Evolutionary conservation across 805 yeast species (phyloP), one percentile per base, ranked within the genome.

Genomic region (Starmerella tilneyi): DNA sequence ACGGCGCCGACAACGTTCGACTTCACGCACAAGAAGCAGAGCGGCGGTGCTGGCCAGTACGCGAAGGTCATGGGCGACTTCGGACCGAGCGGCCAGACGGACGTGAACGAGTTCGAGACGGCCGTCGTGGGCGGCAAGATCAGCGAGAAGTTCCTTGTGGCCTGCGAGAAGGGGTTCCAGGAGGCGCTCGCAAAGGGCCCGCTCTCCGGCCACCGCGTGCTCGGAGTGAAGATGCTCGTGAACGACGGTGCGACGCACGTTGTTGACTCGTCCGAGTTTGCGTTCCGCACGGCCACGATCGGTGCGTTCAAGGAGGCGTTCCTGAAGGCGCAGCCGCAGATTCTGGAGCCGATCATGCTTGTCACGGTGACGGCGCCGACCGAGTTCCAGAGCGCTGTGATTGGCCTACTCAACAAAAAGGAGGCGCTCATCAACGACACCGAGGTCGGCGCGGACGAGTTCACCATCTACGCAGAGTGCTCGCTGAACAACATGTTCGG

Each of bases 31-130:
- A 92, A 92, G 75, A 89, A 86, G 63, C 99, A 92, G 71, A 76
- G 89, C 61, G 99, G 99, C 66, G 99, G 99, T 76, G 94, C 97
- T 54, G 99, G 99, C 69, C 99, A 92, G 72, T 92, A 79, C 63
- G 98, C 95, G 66, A 80, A 88, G 70, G 96, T 89, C 60, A 81
- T 86, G 65, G 97, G 99, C 63, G 74, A 71, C 46, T 63, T 88
- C 67, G 66, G 71, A 6, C 78, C 86, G 44, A 61, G 75, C 39
- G 82, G 74, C 42, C 41, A 45, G 8, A 54, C 48, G 13, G 58
- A 59, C 41, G 46, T 48, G 30, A 88, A 88, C 65, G 69, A 69
- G 55, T 92, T 89, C 65, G 77, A 81, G 60, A 81, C 94, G 39
- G 83, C 81, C 53, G 79, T 92, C 63, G 92, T 92, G 54, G 97